phyloP scores from a whole-genome alignment of 139 green algal species.

The Chara braunii region DNA sequence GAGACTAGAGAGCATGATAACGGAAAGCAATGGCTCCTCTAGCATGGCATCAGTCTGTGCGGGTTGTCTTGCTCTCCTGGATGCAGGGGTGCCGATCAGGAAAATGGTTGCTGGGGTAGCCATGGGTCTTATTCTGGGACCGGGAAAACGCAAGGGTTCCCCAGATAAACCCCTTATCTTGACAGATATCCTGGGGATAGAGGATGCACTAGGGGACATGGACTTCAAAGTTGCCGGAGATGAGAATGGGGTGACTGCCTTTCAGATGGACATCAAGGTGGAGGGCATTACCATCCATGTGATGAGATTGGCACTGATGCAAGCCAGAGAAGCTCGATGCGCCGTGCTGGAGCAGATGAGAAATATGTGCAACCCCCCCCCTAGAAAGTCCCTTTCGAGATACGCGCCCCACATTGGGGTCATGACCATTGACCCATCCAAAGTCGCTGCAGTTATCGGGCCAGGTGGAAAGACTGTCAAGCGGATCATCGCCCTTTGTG shows the following conservation, averaged over 20 bases:
- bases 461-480: conserved; percentile 67
- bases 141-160: no score
- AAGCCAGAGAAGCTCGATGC: conserved; percentile 42
- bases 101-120: conserved; percentile 81
- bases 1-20: conserved; percentile 86
- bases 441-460: conserved; percentile 66
- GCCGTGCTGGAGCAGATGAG: conserved; percentile 17
- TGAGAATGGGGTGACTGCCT: conserved; percentile 69
- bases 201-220: conserved; percentile 95
- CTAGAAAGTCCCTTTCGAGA: no score
- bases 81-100: conserved; percentile 84
- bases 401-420: no score
- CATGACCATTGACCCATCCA: no score
- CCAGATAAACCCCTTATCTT: conserved; percentile 61
- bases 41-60: conserved; percentile 93
- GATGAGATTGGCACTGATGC: conserved; percentile 70
- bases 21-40: conserved; percentile 86
- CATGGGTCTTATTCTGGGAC: conserved; percentile 93
- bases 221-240: conserved; percentile 86
- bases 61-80: conserved; percentile 79
- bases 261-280: conserved; percentile 82
- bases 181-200: conserved; percentile 87
- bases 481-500: conserved; percentile 46
- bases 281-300: conserved; percentile 57
- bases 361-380: no score